Percentiles rank a stretch among this genome's conserved stretches.
Conservation (phyloP, 2,329 filamentous ascomycete species). For the Cytospora chrysosperma region DNA sequence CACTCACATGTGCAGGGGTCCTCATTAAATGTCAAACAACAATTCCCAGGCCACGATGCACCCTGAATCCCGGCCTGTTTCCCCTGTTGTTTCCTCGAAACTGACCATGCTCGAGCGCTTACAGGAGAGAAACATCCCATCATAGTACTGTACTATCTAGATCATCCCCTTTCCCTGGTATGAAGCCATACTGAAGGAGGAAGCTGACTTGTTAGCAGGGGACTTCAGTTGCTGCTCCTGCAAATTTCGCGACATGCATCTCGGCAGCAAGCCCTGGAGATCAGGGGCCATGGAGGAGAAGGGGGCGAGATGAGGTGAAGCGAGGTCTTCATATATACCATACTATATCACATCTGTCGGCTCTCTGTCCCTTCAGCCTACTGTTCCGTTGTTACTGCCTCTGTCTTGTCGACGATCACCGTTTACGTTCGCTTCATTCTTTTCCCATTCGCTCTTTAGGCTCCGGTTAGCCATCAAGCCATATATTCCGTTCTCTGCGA, state of each 20-base stretch:
- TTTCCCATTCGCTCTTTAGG: constrained; percentile 24
- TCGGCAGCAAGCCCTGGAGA: not conserved
- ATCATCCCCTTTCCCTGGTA: not conserved
- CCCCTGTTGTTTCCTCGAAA: constrained; percentile 18
- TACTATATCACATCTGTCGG: not conserved
- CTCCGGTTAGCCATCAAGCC: constrained; percentile 23
- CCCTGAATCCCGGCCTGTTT: constrained; percentile 17
- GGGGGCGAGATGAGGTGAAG: too few species aligned
- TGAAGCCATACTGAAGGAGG: not conserved
- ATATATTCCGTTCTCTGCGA: constrained; percentile 17
- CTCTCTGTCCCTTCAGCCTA: not conserved
- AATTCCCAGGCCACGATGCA: constrained; percentile 4
- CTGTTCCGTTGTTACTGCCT: constrained; percentile 12
- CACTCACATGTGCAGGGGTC: constrained; percentile 6
- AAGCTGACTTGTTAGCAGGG: constrained; percentile 1
- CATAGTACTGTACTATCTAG: constrained; percentile 13
- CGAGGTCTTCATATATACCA: constrained; percentile 21
- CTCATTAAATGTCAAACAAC: constrained; percentile 22
- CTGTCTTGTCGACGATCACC: constrained; percentile 18
- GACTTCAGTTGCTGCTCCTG: constrained; percentile 21
- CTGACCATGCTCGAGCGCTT: constrained; percentile 18
- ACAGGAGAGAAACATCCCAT: constrained; percentile 7
- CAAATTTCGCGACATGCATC: constrained; percentile 16
- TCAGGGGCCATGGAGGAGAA: not conserved
- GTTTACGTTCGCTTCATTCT: constrained; percentile 22